These are phyloP conservation scores for Blastomyces percursus DNA, from an alignment of 2,329 filamentous ascomycete species.

Conservation along the genomic window DNA sequence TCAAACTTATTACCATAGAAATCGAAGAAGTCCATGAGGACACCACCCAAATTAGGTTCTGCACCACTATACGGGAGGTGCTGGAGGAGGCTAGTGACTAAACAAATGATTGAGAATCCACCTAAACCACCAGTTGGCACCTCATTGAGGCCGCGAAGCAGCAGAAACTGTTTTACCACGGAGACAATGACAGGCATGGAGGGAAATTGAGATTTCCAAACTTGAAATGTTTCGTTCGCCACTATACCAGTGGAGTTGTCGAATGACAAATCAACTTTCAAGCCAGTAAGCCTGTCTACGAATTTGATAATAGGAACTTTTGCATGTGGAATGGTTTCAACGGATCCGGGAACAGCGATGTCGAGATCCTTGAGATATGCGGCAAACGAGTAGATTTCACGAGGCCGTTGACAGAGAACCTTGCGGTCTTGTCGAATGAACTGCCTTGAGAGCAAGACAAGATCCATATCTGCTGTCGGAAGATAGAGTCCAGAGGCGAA, in stretches of 20 bases:
- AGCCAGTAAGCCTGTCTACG: constrained; percentile 61
- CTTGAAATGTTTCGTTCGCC: constrained; percentile 67
- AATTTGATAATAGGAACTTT: constrained; percentile 92
- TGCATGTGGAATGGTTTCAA: constrained; percentile 61
- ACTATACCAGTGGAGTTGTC: constrained; percentile 75
- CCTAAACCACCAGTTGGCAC: constrained; percentile 84
- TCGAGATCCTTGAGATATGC: constrained; percentile 45
- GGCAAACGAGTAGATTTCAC: constrained; percentile 52
- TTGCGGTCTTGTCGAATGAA: constrained; percentile 46
- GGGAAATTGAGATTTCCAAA: constrained; percentile 70
- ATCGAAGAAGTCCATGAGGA: constrained; percentile 79
- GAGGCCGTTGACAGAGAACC: constrained; percentile 42
- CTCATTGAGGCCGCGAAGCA: constrained; percentile 84
- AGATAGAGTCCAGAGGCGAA: constrained; percentile 75
- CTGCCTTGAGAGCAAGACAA: constrained; percentile 61
- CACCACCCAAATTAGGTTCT: constrained; percentile 61
- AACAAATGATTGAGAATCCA: constrained; percentile 86
- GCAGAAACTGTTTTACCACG: constrained; percentile 81
- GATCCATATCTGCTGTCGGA: constrained; percentile 81
- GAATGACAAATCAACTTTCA: constrained; percentile 89
- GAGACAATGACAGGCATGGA: constrained; percentile 78
- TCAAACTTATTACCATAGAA: constrained; percentile 80
- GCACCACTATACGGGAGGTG: constrained; percentile 60
- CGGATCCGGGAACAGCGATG: constrained; percentile 47
- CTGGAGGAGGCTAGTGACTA: constrained; percentile 82